Evolutionary conservation across 169 alveolate species (phyloP), one percentile per base, ranked within the genome.

Genomic region (Cryptosporidium parvum): DNA sequence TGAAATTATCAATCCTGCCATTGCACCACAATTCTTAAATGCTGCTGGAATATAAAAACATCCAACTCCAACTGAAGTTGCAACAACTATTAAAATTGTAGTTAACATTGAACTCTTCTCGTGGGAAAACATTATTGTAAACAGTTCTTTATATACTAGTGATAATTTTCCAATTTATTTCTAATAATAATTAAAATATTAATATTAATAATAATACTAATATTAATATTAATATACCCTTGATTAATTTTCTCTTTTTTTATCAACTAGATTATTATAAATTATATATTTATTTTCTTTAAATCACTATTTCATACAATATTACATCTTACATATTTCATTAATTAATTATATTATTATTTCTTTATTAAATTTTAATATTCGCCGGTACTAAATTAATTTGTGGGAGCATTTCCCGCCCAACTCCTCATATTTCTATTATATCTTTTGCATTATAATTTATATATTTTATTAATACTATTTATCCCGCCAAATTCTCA

Each of bases 51-150:
- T 59, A 35, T 61, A 80, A 80, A 80, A 80, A 51, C 89, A 80
- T 0, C 89, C 89, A 42, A 80, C 62, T 42, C 89, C 75, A 26
- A 58, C 33, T 39, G 89, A 80, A 23, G 89, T 59, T 62, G 89
- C 29, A 37, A 80, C 62, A 12, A 59, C 39, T 5, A 65, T 39
- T 44, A 59, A 33, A 29, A 80, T 4, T 23, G 70, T 48, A 12
- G 75, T 16, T 7, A 51, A 0, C 42, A 80, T 23, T 23, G 84
- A 70, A 26, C n/a, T 72, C 62, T 72, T 72, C 51, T 65, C 51
- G 7, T 26, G 67, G 44, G 69, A n/a, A 42, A 69, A 35, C 84
- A 69, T 69, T 3, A 42, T 44, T 69, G 37, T 16, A 56, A 56
- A 56, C 37, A n/a, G 3, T 26, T n/a, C 2, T 31, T 31, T 31